Conservation (phyloP, 1,284 basidiomycete species). For the Hemileia vastatrix region DNA sequence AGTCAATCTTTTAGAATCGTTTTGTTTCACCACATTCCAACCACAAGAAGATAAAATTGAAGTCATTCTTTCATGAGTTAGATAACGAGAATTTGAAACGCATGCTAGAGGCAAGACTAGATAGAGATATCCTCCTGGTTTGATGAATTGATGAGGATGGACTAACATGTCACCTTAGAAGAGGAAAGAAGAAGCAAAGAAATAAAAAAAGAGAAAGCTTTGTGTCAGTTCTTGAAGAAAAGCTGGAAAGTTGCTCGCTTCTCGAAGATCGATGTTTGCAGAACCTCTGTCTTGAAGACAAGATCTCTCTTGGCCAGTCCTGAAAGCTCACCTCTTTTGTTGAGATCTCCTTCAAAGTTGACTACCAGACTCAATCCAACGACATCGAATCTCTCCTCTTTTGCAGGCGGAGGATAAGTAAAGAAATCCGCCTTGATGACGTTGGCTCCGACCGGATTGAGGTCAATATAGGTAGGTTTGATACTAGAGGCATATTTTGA, state of each 20-base stretch:
- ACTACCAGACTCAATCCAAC: slow-evolving; percentile 46
- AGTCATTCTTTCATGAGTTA: slow-evolving; percentile 40
- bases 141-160: slow-evolving; percentile 32
- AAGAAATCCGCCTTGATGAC: slow-evolving; percentile 46
- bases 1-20: slow-evolving; percentile 44
- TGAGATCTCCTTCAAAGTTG: slow-evolving; percentile 46
- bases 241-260: too few species aligned
- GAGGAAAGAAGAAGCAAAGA: too few species aligned
- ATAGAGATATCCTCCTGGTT: slow-evolving; percentile 42
- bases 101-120: slow-evolving; percentile 47
- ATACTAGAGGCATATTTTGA: slow-evolving; percentile 39
- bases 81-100: slow-evolving; percentile 43
- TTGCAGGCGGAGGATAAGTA: slow-evolving; percentile 33
- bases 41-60: slow-evolving; percentile 41
- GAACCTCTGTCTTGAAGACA: too few species aligned
- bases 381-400: slow-evolving; percentile 39
- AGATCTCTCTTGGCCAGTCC: too few species aligned
- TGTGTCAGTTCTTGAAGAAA: too few species aligned
- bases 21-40: slow-evolving; percentile 39
- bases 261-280: too few species aligned
- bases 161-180: slow-evolving; percentile 32
- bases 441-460: slow-evolving; percentile 44
- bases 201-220: too few species aligned
- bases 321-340: slow-evolving; percentile 38
- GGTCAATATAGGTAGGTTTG: slow-evolving; percentile 44